Evolutionary conservation across 345 rosid species (phyloP), one percentile per base, ranked within the genome.

Genomic region (Adansonia digitata): DNA sequence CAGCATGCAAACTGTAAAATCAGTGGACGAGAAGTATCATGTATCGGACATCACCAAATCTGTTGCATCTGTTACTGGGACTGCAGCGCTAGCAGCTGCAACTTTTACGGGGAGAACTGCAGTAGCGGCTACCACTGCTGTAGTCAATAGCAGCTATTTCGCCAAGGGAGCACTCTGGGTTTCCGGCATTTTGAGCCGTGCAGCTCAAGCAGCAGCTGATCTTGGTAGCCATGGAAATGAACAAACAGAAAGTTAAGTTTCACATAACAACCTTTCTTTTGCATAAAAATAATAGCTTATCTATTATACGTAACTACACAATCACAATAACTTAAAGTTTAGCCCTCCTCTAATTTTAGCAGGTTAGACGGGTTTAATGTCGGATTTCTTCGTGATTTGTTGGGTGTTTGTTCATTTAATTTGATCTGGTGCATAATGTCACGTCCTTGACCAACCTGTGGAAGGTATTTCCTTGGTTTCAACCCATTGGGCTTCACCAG

Each of bases 141-240:
- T 87, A 13, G 89, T 83, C 45, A 91, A 88, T 74, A 94, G 95
- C 89, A 81, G 74, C 67, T 89, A 88, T 83, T 91, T 92, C 67
- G 94, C 97, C 51, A 88, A 82, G 80, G 97, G 97, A 72, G 92
- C 93, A 71, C 87, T 89, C 9, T 92, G 93, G 98, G 87, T 91
- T 79, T 92, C 98, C 0, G 90, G 79, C 73, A 85, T 76, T 45
- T 82, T 92, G 84, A 80, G 75, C 31, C 88, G 80, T 2, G 97
- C 92, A 10, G 93, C 94, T 10, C 79, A 88, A 83, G 88, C 89
- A 18, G 86, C 93, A 3, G 94, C 94, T 57, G 91, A 87, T 71
- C 75, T 92, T 59, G 97, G 89, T 69, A 80, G 78, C 63, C 89
- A 83, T 70, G 77, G 55, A 35, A 73, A 84, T 77, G 74, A 83